A percentile compares a stretch with the other conserved stretches of the same genome.
Evolutionary conservation across 1,284 basidiomycete genomes (phyloP).

Genomic region (Vanrija humicola): DNA sequence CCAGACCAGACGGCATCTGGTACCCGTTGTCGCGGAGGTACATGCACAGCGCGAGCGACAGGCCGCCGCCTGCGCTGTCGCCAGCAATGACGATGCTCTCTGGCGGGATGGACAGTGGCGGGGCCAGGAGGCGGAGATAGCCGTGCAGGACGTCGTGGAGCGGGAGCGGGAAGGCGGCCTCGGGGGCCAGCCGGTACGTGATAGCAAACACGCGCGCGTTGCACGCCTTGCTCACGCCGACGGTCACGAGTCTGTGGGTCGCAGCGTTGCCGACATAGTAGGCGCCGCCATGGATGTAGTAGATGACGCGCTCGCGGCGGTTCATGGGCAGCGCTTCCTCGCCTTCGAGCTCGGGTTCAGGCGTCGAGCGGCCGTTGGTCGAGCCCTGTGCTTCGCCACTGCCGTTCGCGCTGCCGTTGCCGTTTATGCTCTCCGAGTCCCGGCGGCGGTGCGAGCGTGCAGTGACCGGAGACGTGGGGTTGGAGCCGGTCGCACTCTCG

Average conservation of each 20-base stretch:
- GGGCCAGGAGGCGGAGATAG: constrained; percentile 81
- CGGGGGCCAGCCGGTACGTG: constrained; percentile 93
- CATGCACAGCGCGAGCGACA: constrained; percentile 80
- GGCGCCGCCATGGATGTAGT: constrained; percentile 93
- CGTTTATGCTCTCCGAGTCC: neutral
- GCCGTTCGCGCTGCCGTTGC: neutral
- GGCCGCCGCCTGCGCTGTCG: constrained; percentile 89
- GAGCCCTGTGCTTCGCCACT: constrained; percentile 12
- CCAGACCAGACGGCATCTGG: constrained; percentile 71
- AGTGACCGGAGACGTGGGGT: neutral
- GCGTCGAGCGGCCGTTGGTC: constrained; percentile 9
- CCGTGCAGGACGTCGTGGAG: constrained; percentile 84
- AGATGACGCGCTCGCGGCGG: constrained; percentile 72
- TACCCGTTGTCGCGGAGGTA: constrained; percentile 85
- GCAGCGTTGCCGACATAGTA: constrained; percentile 93
- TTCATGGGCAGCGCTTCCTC: constrained; percentile 5
- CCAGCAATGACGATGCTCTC: constrained; percentile 84
- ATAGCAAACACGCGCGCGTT: constrained; percentile 95
- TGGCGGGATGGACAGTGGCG: constrained; percentile 77
- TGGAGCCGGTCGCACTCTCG: neutral
- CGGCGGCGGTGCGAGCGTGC: neutral
- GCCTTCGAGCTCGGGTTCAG: constrained; percentile 22
- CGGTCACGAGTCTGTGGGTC: constrained; percentile 87
- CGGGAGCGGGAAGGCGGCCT: constrained; percentile 88
- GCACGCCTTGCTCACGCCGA: constrained; percentile 83